Evolutionary conservation across 225 moss, liverwort and hornwort genomes (phyloP), one percentile per base, ranked within the genome.

Genomic region (Marchantia paleacea): DNA sequence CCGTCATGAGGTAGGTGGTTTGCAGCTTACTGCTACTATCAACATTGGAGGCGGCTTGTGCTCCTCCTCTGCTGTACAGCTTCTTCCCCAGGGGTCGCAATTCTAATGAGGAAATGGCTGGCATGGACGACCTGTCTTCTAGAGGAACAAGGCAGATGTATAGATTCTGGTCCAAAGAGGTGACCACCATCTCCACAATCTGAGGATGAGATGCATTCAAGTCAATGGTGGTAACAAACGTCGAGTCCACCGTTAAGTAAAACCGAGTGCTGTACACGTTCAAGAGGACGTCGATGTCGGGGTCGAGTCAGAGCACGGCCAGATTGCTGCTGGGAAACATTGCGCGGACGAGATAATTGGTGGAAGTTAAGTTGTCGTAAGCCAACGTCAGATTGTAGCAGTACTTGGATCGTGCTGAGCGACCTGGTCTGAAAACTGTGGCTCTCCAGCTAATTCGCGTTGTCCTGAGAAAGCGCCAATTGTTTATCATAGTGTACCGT

Each of bases 21-120:
- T 65, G 39, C 5, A 78, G 15, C 3, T 12, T 3, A n/a, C 14
- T 66, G 31, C 49, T 26, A 50, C 19, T 61, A 0, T 12, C 39
- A 50, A 49, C 53, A 55, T 74, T 74, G 11, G 76, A 57, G 25
- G 47, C 39, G 39, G 39, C 39, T 10, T 18, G 47, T 62, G 57
- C 61, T 31, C 30, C 29, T 39, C 50, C 78, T 55, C 78, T 79
- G 19, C 29, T 0, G 49, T 85, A 85, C 55, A 78, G 22, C 1
- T 10, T 10, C 60, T 54, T 3, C 16, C 49, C 48, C 49, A 81
- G 73, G 7, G 16, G 10, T 8, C 83, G 79, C 48, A 83, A n/a
- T 22, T 75, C 75, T 20, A 83, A 58, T 14, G 83, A 73, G 20
- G 83, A 83, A 16, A 83, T 83, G 66, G 78, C 78, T 51, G 53